Evolutionary conservation across 257 asterid species (phyloP).

Genomic region (Solanum peruvianum): DNA sequence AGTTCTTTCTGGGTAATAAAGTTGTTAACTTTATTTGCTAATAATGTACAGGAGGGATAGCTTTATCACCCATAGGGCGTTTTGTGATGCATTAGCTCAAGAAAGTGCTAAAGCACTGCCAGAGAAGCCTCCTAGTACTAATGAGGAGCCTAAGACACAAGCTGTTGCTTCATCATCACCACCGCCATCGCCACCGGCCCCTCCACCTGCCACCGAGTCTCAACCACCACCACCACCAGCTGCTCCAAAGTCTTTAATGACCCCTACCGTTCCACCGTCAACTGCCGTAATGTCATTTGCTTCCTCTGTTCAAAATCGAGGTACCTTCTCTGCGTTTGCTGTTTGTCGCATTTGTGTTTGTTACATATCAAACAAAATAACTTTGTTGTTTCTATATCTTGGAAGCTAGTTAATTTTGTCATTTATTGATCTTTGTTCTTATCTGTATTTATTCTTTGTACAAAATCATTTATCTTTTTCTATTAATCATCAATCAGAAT

Average conservation of each 20-base stretch:
- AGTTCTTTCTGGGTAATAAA: neutral
- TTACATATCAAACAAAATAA: conserved; percentile 6
- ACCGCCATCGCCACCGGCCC: conserved; percentile 1
- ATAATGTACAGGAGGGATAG: conserved; percentile 73
- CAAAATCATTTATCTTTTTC: neutral
- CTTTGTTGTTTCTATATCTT: conserved; percentile 24
- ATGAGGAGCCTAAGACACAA: conserved; percentile 24
- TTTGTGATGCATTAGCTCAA: conserved; percentile 74
- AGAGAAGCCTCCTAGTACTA: conserved; percentile 18
- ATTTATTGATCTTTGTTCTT: conserved; percentile 40
- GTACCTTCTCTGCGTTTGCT: conserved; percentile 20
- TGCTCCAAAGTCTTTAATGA: conserved; percentile 10
- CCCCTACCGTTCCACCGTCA: conserved; percentile 1
- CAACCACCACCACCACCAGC: conserved; percentile 1
- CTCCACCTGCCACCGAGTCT: conserved; percentile 2
- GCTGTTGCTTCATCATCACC: conserved; percentile 23
- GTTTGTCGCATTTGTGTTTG: neutral
- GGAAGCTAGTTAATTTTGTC: conserved; percentile 39
- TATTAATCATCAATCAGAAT: neutral
- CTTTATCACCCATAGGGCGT: conserved; percentile 86
- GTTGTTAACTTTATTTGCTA: conserved; percentile 1
- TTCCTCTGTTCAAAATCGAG: conserved; percentile 37
- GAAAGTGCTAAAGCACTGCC: conserved; percentile 51
- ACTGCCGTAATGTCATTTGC: conserved; percentile 16
- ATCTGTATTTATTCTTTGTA: conserved; percentile 24